These are phyloP conservation scores for Heterobasidion occidentale DNA, from an alignment of 1,284 basidiomycete genomes.

Conservation along the genomic window DNA sequence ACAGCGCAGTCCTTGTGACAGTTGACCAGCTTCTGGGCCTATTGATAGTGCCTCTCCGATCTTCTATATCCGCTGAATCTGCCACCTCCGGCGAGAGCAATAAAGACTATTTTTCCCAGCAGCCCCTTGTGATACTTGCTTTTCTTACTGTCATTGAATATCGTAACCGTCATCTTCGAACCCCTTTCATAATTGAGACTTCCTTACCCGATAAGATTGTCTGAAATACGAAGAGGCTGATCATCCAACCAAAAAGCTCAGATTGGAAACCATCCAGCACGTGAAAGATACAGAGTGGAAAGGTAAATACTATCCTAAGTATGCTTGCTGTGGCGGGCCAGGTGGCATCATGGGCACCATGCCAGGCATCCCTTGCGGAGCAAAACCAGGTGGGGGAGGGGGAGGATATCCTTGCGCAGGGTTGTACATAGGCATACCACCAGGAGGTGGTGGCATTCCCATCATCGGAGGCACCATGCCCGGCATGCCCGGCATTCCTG, in stretches of 20 bases:
- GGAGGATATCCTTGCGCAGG: conserved; percentile 40
- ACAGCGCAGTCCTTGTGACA: background rate
- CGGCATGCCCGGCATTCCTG: conserved; percentile 33
- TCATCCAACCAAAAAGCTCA: too few species aligned
- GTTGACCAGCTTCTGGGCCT: background rate
- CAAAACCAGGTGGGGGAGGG: conserved; percentile 55
- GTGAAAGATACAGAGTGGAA: background rate
- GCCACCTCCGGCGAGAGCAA: too few species aligned
- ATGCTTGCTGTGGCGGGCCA: conserved; percentile 14
- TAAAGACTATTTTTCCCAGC: too few species aligned
- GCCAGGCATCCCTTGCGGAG: conserved; percentile 28
- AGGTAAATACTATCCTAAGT: conserved; percentile 8
- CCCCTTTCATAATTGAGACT: too few species aligned
- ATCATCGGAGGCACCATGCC: conserved; percentile 26
- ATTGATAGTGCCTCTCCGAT: background rate
- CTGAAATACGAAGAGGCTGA: too few species aligned
- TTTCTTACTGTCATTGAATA: too few species aligned
- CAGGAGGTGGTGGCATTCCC: conserved; percentile 24
- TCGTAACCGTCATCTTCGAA: too few species aligned
- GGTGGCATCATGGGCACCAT: conserved; percentile 20
- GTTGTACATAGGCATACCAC: conserved; percentile 27
- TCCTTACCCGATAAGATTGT: too few species aligned
- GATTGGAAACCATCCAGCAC: too few species aligned
- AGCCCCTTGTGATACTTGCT: too few species aligned
- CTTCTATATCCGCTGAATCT: background rate